phyloP scores from a whole-genome alignment of 805 yeast species.

The Barnettozyma californica region DNA sequence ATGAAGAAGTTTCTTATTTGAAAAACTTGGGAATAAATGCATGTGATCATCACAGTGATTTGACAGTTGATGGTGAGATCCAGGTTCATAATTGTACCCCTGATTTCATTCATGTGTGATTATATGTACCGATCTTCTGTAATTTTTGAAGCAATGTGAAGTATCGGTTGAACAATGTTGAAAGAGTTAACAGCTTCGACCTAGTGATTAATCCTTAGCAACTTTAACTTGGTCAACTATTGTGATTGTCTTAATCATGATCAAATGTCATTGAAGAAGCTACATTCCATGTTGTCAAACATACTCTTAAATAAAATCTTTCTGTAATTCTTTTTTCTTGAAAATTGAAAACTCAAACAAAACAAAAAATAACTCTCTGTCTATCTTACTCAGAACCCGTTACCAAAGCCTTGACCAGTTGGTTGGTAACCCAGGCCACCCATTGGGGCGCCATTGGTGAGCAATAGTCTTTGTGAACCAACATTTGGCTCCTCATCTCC shows the following conservation, averaged over 20 bases:
- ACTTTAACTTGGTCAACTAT: too few relatives aligned
- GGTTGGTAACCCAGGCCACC: constrained; percentile 56
- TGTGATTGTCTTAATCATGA: background rate
- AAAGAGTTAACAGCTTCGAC: too few relatives aligned
- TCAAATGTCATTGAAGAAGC: background rate
- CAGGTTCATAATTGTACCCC: constrained; percentile 19
- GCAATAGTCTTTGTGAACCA: constrained; percentile 67
- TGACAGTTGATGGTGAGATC: constrained; percentile 23
- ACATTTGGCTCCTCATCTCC: constrained; percentile 41
- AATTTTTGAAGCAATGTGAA: background rate
- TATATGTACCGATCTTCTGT: too few relatives aligned
- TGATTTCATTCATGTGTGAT: constrained; percentile 12
- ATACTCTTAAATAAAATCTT: background rate
- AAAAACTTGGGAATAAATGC: constrained; percentile 20
- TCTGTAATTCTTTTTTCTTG: background rate
- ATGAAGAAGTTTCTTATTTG: constrained; percentile 14
- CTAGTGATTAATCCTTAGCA: too few relatives aligned
- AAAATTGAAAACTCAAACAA: background rate
- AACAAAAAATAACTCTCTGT: background rate
- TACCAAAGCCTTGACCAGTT: constrained; percentile 71
- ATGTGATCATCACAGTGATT: constrained; percentile 14
- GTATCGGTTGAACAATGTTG: too few relatives aligned
- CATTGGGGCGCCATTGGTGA: constrained; percentile 66
- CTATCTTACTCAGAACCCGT: constrained; percentile 29
- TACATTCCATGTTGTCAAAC: background rate